Base-by-base conservation (phyloP, 768 basidiomycete species). In the Collybia sordida region DNA sequence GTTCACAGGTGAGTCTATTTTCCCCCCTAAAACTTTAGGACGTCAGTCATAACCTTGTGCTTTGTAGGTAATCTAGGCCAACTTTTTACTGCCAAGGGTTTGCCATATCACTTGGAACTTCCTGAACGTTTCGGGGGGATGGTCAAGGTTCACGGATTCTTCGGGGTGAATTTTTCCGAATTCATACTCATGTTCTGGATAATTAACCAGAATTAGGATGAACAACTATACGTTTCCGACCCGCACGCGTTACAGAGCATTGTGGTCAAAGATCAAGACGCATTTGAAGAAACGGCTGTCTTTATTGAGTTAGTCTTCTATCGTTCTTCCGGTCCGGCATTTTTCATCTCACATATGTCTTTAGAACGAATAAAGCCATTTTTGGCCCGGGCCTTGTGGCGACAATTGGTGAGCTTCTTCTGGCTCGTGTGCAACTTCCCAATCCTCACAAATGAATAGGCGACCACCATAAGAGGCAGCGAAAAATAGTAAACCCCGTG, bases 221-320 rank as follows among this genome's bases (percentile, higher is more conserved):
- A 74, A 50, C 73, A 77, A 58, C 62, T 82, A 2, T 79, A 79
- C 51, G 65, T 81, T 4, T 72, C 66, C 43, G 80, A 82, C 55
- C 77, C 79, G 1, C 63, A 60, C 12, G 79, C 80, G 1, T 57
- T 81, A 19, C 74, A 78, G 34, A 71, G 66, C 24, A 75, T 81
- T 35, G 55, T 79, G 12, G 40, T 74, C 8, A 80, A 77, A 54
- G 79, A 81, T 34, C 74, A 75, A 52, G 67, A 75, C 39, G 64
- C 69, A 7, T 80, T 71, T 50, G 79, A 82, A 49, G 77, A 77
- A 47, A 70, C 75, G 0, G 53, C 64, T 0, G 67, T 72, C 0
- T 76, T 78, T 53, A 63, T 73, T 11, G 72, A 72, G 80, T 80
- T 52, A 35, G 73, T 56, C 4, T 17, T 15, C 23, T 37, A 12